Percentiles rank a stretch among this genome's conserved stretches.
These are phyloP conservation scores for Anisodus tanguticus DNA, from an alignment of 257 asterid genomes.

Conservation along the genomic window DNA sequence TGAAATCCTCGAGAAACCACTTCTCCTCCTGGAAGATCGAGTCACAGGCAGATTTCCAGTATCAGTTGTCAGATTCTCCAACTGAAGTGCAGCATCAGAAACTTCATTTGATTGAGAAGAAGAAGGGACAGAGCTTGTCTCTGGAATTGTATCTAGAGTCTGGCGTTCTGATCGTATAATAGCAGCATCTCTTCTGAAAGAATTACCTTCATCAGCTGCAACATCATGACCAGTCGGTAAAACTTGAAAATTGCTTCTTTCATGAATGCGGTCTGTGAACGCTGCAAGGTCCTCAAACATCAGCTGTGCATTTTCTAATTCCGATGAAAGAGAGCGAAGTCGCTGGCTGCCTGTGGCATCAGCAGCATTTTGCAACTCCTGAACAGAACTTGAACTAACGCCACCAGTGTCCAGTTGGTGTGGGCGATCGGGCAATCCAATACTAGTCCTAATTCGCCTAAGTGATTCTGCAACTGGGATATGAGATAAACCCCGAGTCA, in stretches of 20 bases:
- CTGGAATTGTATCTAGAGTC: slow-evolving; percentile 42
- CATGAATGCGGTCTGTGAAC: slow-evolving; percentile 49
- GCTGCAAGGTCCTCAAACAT: slow-evolving; percentile 74
- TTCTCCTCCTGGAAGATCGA: slow-evolving; percentile 38
- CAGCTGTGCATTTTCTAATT: slow-evolving; percentile 67
- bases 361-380: slow-evolving; percentile 43
- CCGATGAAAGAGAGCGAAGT: slow-evolving; percentile 67
- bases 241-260: slow-evolving; percentile 41
- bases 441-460: slow-evolving; percentile 68
- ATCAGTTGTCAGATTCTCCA: slow-evolving; percentile 33
- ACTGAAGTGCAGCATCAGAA: slow-evolving; percentile 39
- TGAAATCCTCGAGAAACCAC: slow-evolving; percentile 33
- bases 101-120: slow-evolving; percentile 48
- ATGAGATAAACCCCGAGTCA: slow-evolving; percentile 67
- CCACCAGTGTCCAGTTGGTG: slow-evolving; percentile 35
- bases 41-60: slow-evolving; percentile 30
- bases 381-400: slow-evolving; percentile 33
- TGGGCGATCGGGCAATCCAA: slow-evolving; percentile 49
- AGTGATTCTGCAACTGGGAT: slow-evolving; percentile 92
- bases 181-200: slow-evolving; percentile 39
- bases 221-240: slow-evolving; percentile 39
- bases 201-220: slow-evolving; percentile 42
- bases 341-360: slow-evolving; percentile 37
- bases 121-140: slow-evolving; percentile 36
- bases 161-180: slow-evolving; percentile 45